Evolutionary conservation across 495 filamentous ascomycete genomes (phyloP), one percentile per base, ranked within the genome.

Genomic region (Cryomyces minteri): DNA sequence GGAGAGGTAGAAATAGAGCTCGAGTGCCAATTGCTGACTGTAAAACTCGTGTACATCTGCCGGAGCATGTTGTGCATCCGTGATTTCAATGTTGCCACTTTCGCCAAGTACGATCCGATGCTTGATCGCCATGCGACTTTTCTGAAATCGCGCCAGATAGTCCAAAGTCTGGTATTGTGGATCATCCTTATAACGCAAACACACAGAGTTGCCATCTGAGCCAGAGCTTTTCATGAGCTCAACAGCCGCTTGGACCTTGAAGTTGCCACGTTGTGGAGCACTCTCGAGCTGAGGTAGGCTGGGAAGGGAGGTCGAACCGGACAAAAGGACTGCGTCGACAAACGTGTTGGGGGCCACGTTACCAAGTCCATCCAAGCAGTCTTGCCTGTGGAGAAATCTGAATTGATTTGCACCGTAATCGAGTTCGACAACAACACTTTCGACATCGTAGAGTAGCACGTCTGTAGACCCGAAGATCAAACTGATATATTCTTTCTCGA

Each of bases 1-100:
- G 48, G 84, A 84, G 32, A 96, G 71, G 54, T 99, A 96, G 58
- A 83, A 82, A 58, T 86, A 94, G 5, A 99, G 66, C 62, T 99
- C 92, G 44, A 87, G 77, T 2, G 92, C 87, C 11, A 99, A 69
- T 32, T 86, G 83, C 44, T 87, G 76, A 18, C 87, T 86, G 51
- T 93, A 79, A 56, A 95, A 82, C 52, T 88, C 80, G 61, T 90
- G 83, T 49, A 86, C 71, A 60, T 96, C 88, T 18, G 66, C 68
- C 12, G 90, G 87, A 2, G 80, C 71, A 32, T 72, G 63, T 6
- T 79, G 76, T 32, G 67, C 67, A 48, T 85, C 75, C 54, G 85
- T 67, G 4, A 80, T 78, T 43, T 74, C 77, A 40, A 93, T 71
- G 44, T 76, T 70, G 12, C 88, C 90, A 42, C 79, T 76, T 25